A percentile compares a stretch with the other conserved stretches of the same genome.
Evolutionary conservation across 352 stramenopile species (phyloP).

Genomic region (Plasmopara viticola): DNA sequence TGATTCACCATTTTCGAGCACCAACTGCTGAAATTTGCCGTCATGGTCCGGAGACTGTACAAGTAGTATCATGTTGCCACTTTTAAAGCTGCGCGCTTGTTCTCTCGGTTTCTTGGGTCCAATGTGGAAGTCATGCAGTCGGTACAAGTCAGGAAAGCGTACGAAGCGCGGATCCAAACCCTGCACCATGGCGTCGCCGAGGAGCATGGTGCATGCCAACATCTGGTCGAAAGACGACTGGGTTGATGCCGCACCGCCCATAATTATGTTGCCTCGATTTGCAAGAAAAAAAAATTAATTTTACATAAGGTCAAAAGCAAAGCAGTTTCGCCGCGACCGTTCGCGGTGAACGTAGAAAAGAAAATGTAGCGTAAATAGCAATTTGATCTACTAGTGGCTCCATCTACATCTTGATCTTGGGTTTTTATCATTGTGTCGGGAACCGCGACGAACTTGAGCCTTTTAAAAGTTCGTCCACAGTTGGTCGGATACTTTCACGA

Average conservation of each 20-base stretch:
- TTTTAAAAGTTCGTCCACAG: slow-evolving; percentile 25
- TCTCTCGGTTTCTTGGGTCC: too few relatives aligned
- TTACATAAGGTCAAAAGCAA: background rate
- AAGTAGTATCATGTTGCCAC: slow-evolving; percentile 57
- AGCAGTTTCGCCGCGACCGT: slow-evolving; percentile 9
- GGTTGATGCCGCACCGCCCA: slow-evolving; percentile 66
- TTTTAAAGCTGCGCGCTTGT: background rate
- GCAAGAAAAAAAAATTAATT: slow-evolving; percentile 1
- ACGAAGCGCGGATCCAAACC: slow-evolving; percentile 9
- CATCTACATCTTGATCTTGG: background rate
- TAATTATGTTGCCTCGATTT: slow-evolving; percentile 12
- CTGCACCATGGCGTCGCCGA: slow-evolving; percentile 77
- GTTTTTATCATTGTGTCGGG: background rate
- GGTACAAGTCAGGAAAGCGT: too few relatives aligned
- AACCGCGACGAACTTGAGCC: slow-evolving; percentile 18
- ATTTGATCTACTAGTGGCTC: slow-evolving; percentile 1
- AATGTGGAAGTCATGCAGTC: too few relatives aligned
- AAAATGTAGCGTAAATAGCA: slow-evolving; percentile 12
- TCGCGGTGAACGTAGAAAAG: slow-evolving; percentile 2
- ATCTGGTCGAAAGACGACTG: slow-evolving; percentile 74
- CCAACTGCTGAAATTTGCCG: slow-evolving; percentile 46
- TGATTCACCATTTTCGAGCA: slow-evolving; percentile 20
- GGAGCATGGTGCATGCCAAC: slow-evolving; percentile 80
- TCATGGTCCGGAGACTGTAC: slow-evolving; percentile 46
- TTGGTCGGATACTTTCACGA: slow-evolving; percentile 28